Base-by-base conservation (phyloP, 352 stramenopile species). In the Pythium scleroteichum region DNA sequence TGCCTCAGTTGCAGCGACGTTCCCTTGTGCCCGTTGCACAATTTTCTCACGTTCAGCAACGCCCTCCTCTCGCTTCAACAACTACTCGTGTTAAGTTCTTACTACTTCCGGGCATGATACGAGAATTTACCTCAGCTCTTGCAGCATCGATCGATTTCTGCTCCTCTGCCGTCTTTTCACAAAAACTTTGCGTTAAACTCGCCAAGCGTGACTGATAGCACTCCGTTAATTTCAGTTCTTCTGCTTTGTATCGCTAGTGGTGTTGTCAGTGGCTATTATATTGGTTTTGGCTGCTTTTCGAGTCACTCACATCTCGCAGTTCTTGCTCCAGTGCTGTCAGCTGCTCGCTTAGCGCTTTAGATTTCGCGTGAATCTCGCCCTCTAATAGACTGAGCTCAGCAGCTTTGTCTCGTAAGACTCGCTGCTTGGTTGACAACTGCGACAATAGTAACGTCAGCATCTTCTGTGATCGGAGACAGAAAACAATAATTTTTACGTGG, bases 391-490 rank as follows among this genome's bases (percentile, higher is more conserved):
- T n/a, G 17, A 85, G 47, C 22, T 78, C 76, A 1, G 53, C 51
- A 27, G 66, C 71, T 44, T 82, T 77, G n/a, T 82, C 73, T 1
- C 66, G 62, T 14, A 82, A 62, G 12, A 78, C 62, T n/a, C 76
- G 76, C 39, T 85, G 68, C 55, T 79, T 85, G 14, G 62, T 57
- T 41, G 52, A 55, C 0, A 85, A 24, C 73, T 85, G 26, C 17
- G 29, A 35, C 7, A 17, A n/a, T 5, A 32, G 1, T n/a, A n/a
- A n/a, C n/a, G n/a, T n/a, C n/a, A n/a, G n/a, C n/a, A n/a, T n/a
- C n/a, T n/a, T n/a, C n/a, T n/a, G n/a, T n/a, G n/a, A n/a, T 24
- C 8, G 20, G 23, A 46, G 32, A 4, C 33, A 39, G 44, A 16
- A 32, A 16, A 9, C 27, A 63, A 12, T 47, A n/a, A 45, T 20